Conservation (phyloP, 2,329 filamentous ascomycete species). For the Venturia oleaginea region DNA sequence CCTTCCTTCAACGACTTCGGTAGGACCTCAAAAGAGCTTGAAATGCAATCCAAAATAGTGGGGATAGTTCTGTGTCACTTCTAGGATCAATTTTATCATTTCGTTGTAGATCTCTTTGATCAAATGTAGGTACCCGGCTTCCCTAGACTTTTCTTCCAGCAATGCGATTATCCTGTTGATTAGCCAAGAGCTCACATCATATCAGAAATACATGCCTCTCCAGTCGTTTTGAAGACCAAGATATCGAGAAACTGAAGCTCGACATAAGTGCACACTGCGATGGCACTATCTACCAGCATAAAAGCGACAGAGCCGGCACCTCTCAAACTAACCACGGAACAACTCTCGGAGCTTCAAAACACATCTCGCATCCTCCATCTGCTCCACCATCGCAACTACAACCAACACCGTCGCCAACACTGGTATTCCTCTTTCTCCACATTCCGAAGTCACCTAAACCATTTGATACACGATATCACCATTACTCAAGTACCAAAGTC, state of each 20-base stretch:
- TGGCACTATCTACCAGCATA: not conserved
- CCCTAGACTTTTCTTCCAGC: too few relatives aligned
- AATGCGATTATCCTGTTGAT: too few relatives aligned
- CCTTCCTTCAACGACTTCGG: not conserved
- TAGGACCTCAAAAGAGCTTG: not conserved
- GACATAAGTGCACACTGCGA: too few relatives aligned
- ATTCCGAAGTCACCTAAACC: slow-evolving; percentile 56
- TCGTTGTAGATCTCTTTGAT: too few relatives aligned
- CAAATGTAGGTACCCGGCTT: too few relatives aligned
- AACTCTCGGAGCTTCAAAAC: slow-evolving; percentile 21
- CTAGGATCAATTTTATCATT: too few relatives aligned
- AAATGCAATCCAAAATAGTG: too few relatives aligned
- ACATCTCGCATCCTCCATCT: slow-evolving; percentile 51
- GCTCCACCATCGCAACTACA: slow-evolving; percentile 76
- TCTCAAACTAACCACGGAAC: not conserved
- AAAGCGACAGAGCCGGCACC: not conserved
- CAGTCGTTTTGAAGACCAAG: too few relatives aligned
- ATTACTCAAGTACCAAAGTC: not conserved
- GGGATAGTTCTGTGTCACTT: too few relatives aligned
- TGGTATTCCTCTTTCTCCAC: slow-evolving; percentile 74
- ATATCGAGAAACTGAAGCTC: too few relatives aligned
- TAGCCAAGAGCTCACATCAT: too few relatives aligned
- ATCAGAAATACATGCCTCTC: too few relatives aligned
- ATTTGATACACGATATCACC: slow-evolving; percentile 37
- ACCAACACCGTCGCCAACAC: slow-evolving; percentile 71